phyloP scores from a whole-genome alignment of 164 flowering plant genomes.

The Piper betle region DNA sequence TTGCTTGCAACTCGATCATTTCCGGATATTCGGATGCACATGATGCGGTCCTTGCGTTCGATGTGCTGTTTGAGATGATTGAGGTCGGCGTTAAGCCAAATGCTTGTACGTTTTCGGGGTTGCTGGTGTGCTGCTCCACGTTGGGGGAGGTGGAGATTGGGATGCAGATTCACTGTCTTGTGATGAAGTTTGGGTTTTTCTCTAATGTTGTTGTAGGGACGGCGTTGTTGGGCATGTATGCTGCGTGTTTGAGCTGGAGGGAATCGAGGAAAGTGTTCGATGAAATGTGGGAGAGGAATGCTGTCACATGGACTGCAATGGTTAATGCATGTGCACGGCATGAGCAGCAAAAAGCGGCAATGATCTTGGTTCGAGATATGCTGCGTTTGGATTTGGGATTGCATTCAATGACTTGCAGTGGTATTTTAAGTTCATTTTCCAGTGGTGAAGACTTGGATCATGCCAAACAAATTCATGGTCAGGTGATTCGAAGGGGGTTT shows the following conservation, averaged over 20 bases:
- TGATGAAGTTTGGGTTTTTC: constrained; percentile 31
- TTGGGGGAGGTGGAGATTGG: constrained; percentile 16
- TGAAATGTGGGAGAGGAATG: constrained; percentile 45
- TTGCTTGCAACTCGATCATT: constrained; percentile 47
- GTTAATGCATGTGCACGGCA: constrained; percentile 36
- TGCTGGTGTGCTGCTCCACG: constrained; percentile 34
- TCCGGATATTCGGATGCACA: constrained; percentile 24
- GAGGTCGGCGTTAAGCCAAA: constrained; percentile 20
- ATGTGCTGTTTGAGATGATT: constrained; percentile 29
- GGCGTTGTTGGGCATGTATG: constrained; percentile 46
- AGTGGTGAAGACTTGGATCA: constrained; percentile 15
- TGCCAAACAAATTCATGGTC: constrained; percentile 40
- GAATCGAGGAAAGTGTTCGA: constrained; percentile 36
- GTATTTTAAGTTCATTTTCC: constrained; percentile 35
- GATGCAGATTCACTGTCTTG: constrained; percentile 32
- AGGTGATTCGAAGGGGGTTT: constrained; percentile 26
- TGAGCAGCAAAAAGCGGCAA: constrained; percentile 18
- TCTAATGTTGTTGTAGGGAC: constrained; percentile 35
- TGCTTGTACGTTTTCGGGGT: background rate
- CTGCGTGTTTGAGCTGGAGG: constrained; percentile 23
- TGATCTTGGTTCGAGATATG: constrained; percentile 30
- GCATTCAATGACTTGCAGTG: constrained; percentile 32
- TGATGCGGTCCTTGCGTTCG: constrained; percentile 22
- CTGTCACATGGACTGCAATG: constrained; percentile 60
- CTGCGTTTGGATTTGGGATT: constrained; percentile 2